Percentiles rank a stretch among this genome's conserved stretches.
These are phyloP conservation scores for Nicotiana tabacum DNA, from an alignment of 257 asterid species.

Conservation along the genomic window DNA sequence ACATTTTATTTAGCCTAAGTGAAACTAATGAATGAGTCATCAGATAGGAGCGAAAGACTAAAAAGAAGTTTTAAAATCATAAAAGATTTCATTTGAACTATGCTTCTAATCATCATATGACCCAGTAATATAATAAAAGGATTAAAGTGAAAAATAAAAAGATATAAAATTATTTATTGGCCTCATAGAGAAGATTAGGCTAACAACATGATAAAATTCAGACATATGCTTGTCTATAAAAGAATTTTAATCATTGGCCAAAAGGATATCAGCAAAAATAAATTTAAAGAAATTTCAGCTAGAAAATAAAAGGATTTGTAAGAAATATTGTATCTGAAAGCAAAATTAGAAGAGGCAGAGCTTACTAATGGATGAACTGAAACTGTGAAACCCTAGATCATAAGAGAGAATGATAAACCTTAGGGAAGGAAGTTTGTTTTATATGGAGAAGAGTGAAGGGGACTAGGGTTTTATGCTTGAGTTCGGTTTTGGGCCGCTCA, in stretches of 20 bases:
- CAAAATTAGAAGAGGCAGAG: not conserved
- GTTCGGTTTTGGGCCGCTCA: not conserved
- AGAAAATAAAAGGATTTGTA: too few relatives aligned
- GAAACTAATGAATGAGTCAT: slow-evolving; percentile 1
- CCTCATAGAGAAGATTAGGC: slow-evolving; percentile 50
- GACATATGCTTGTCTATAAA: slow-evolving; percentile 42
- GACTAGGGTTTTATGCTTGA: not conserved
- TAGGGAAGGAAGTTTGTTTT: not conserved
- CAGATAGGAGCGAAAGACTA: slow-evolving; percentile 35
- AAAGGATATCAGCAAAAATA: not conserved
- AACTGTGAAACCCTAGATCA: not conserved
- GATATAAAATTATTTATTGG: not conserved
- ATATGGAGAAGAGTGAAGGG: not conserved
- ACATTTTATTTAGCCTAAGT: too few relatives aligned
- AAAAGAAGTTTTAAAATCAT: slow-evolving; percentile 2
- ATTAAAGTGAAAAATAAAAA: not conserved
- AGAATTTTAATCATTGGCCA: slow-evolving; percentile 28
- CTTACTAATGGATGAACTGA: not conserved
- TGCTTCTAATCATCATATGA: slow-evolving; percentile 23
- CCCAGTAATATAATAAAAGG: not conserved
- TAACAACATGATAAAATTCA: slow-evolving; percentile 29
- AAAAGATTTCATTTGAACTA: slow-evolving; percentile 28
- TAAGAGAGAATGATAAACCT: not conserved
- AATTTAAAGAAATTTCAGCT: not conserved
- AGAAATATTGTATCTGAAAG: too few relatives aligned